Evolutionary conservation across 352 stramenopile species (phyloP).

Genomic region (Phytophthora rubi): DNA sequence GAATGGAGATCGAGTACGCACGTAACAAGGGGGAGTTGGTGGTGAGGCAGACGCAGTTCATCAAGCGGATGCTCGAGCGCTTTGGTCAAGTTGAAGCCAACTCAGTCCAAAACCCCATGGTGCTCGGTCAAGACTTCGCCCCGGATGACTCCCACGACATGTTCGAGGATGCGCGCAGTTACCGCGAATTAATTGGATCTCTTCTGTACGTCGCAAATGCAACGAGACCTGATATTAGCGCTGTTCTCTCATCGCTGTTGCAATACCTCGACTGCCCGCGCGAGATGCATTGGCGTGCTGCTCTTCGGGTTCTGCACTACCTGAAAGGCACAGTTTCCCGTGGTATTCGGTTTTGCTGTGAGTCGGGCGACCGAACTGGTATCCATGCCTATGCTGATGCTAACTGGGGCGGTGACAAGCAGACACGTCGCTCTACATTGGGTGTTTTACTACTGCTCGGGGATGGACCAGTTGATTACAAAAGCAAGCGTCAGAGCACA

Average conservation of each 20-base stretch:
- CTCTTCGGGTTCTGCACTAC: constrained; percentile 10
- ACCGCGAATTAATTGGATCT: constrained; percentile 20
- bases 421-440: constrained; percentile 7
- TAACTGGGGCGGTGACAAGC: constrained; percentile 8
- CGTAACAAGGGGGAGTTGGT: constrained; percentile 8
- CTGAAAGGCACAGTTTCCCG: constrained; percentile 16
- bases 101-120: constrained; percentile 2
- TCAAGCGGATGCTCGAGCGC: background rate
- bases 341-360: background rate
- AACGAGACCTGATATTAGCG: constrained; percentile 24
- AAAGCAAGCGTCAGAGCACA: constrained; percentile 5
- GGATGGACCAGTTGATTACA: constrained; percentile 7
- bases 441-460: background rate
- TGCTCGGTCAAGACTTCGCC: constrained; percentile 8
- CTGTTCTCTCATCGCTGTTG: constrained; percentile 2
- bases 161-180: background rate
- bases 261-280: constrained; percentile 20
- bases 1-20: constrained; percentile 22
- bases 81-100: constrained; percentile 9
- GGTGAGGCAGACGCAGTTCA: constrained; percentile 14
- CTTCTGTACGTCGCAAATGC: constrained; percentile 32
- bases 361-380: background rate
- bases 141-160: background rate
- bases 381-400: constrained; percentile 1
- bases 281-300: constrained; percentile 27